Conservation (phyloP, 441 rosid species). For the Brassica hybrid region DNA sequence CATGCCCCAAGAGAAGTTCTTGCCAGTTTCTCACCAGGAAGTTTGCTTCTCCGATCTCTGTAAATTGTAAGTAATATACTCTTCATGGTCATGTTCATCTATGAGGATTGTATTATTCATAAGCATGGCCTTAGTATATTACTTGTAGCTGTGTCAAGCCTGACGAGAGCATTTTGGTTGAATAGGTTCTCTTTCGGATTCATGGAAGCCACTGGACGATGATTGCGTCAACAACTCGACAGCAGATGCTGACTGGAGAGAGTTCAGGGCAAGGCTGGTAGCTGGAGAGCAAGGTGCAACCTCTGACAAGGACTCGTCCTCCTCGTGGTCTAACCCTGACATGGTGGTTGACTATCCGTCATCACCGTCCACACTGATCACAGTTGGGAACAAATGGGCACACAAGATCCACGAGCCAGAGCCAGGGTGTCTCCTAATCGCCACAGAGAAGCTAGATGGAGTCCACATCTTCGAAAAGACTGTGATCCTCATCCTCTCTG, state of each 20-base stretch:
- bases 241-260: conserved; percentile 67
- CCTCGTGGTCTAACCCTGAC: conserved; percentile 47
- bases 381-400: conserved; percentile 74
- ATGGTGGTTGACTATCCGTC: conserved; percentile 42
- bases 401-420: conserved; percentile 81
- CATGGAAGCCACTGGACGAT: conserved; percentile 54
- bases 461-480: conserved; percentile 93
- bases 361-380: conserved; percentile 31
- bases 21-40: conserved; percentile 46
- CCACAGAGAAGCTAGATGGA: conserved; percentile 86
- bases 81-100: conserved; percentile 4
- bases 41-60: conserved; percentile 44
- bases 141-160: neutral
- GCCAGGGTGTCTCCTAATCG: conserved; percentile 82
- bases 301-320: conserved; percentile 43
- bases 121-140: no score
- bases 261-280: conserved; percentile 80
- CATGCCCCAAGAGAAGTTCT: conserved; percentile 46
- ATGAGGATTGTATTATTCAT: neutral
- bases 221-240: conserved; percentile 34
- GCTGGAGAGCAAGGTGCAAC: conserved; percentile 53
- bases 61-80: conserved; percentile 56
- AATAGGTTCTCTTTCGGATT: conserved; percentile 59
- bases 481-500: conserved; percentile 75
- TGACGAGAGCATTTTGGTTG: conserved; percentile 31